Conservation (phyloP, 2,329 filamentous ascomycete species). For the Pseudogymnoascus verrucosus region DNA sequence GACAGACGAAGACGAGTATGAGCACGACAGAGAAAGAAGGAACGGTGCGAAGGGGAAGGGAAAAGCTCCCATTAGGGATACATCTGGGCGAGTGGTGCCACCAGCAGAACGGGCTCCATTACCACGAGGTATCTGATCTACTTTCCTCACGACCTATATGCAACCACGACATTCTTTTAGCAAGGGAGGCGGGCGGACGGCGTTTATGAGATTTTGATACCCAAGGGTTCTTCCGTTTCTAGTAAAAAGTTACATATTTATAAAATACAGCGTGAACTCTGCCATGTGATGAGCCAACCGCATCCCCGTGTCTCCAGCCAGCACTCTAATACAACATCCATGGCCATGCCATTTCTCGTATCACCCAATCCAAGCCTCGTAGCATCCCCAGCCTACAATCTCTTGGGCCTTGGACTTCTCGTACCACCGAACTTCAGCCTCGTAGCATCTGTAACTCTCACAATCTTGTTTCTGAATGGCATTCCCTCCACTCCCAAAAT, state of each 20-base stretch:
- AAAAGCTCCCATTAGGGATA: constrained; percentile 37
- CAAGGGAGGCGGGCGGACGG: neutral
- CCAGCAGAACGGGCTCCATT: constrained; percentile 44
- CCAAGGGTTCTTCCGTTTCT: constrained; percentile 6
- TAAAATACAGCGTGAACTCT: constrained; percentile 6
- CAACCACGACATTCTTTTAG: neutral
- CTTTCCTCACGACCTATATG: neutral
- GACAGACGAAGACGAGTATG: constrained; percentile 32
- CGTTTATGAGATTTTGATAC: constrained; percentile 8
- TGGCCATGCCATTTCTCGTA: neutral
- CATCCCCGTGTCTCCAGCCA: neutral
- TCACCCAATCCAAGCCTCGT: neutral
- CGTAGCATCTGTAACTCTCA: constrained; percentile 75
- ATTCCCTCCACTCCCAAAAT: constrained; percentile 79
- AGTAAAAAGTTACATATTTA: constrained; percentile 5
- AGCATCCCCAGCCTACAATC: constrained; percentile 50
- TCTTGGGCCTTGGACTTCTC: constrained; percentile 74
- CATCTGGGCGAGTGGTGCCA: constrained; percentile 43
- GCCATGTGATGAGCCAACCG: neutral
- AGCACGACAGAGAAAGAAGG: constrained; percentile 39
- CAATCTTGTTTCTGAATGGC: constrained; percentile 64
- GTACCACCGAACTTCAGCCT: constrained; percentile 93
- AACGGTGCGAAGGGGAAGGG: constrained; percentile 26
- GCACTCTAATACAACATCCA: neutral
- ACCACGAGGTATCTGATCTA: constrained; percentile 13